Base-by-base conservation (phyloP, 805 yeast species). In the Starmerella vitae region DNA sequence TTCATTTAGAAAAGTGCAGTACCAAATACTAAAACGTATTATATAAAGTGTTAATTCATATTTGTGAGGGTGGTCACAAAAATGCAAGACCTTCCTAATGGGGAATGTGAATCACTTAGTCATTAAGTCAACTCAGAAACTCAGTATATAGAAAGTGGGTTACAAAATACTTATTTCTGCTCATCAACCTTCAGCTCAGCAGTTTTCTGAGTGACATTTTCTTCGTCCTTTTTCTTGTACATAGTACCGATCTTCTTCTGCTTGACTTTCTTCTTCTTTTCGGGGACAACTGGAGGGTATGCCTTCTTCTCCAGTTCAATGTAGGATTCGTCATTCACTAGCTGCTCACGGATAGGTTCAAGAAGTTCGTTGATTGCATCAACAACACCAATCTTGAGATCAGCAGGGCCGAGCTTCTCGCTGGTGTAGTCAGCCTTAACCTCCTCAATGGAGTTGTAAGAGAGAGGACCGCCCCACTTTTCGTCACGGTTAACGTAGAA, bases 381-480 rank as follows among this genome's bases (percentile, higher is more conserved):
- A 35, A 93, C 67, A 38, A 88, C 88, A 61, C 98, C 99, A 4
- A 77, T 62, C 62, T 91, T 91, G 61, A 91, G 76, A 61, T 91
- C 99, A 22, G 84, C 91, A 22, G 99, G 97, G 27, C 91, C 71
- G 52, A 91, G 70, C 57, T 73, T 73, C 58, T 79, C 81, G 22
- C 70, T 68, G 33, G 71, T 77, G 63, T 70, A 91, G 50, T 79
- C 94, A 27, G 64, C 63, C 57, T 78, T 78, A 54, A 91, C 65
- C 28, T 73, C 71, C 15, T 72, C 85, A 50, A 83, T 66, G 15
- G 81, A 66, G 30, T 56, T 57, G 71, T 74, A 91, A 34, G 77
- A 66, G 42, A 91, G 68, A 50, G 93, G 78, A 37, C 99, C 99
- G 51, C 99, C 98, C 60, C 83, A 91, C 63, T 91, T 78, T 60